Evolutionary conservation across 1,139 yeast genomes (phyloP), one percentile per base, ranked within the genome.

Genomic region (Schwanniomyces etchellsii): DNA sequence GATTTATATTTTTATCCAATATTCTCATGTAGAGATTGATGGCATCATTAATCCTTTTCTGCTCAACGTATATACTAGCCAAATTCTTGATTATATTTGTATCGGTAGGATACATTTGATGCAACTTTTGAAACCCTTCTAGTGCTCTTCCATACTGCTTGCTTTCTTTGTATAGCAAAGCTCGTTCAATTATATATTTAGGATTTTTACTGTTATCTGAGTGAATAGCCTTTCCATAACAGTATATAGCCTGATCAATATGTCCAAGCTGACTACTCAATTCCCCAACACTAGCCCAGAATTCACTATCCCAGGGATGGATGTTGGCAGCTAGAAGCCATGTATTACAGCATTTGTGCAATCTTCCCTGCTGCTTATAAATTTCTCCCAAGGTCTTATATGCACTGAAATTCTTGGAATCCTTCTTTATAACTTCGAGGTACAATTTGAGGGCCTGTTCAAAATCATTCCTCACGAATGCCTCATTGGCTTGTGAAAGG

Each of bases 341-440:
- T 22, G 85, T 79, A 35, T 76, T 75, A 47, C 95, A 79, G 39
- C 95, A 84, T 45, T 80, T 80, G 41, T 78, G 74, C 31, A 71
- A 53, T 31, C 81, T 71, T 0, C 83, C 86, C 36, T 76, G 77
- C 33, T 75, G 70, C 36, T 78, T 74, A 43, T 83, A 82, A 26
- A 91, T 85, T 44, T 83, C 94, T 28, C 95, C 96, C 33, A 91
- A 60, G 2, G 93, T 75, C 45, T 81, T 83, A 54, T 84, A 89
- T 0, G 97, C 96, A 35, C 80, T 73, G 52, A 78, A 81, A 42
- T 86, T 85, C 40, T 74, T 74, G 7, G 84, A 79, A 47, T 91
- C 96, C 36, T 74, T 64, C 39, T 77, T 73, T 40, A 91, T 77
- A 6, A 88, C 94, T 44, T 85, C 89, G 28, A 73, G 67, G 42